Evolutionary conservation across 129 eudicot species (phyloP), one percentile per base, ranked within the genome.

Genomic region (Pittosporum tobira): DNA sequence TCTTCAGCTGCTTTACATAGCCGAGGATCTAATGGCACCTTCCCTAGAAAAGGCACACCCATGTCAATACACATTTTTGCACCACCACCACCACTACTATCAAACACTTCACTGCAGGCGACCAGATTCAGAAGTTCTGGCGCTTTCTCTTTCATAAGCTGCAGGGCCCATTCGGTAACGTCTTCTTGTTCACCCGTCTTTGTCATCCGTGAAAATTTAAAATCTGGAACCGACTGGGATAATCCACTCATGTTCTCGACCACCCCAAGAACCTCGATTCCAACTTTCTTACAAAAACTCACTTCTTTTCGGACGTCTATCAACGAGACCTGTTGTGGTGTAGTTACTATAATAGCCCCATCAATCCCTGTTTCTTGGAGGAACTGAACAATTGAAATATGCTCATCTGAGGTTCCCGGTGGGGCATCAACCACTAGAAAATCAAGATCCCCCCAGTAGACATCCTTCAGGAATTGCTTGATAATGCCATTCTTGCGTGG

Each of bases 321-420:
- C 36, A 89, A 70, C 5, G 97, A 89, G 16, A 89, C 97, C 68
- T 89, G 97, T 46, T 85, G 97, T 14, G 97, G 97, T 15, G 97
- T 89, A 25, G 97, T 82, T 49, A 89, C 97, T 23, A 89, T 82
- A 6, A 89, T 77, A 5, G 97, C 95, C 38, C 97, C 97, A 4
- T 89, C 97, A 6, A 85, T 85, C 52, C 88, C 97, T 0, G 97
- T 79, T 51, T 75, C 84, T 72, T 85, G 79, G 59, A 89, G 88
- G 64, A 77, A 85, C 54, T 89, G 95, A 30, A 85, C 95, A 11
- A 85, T 82, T 6, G 88, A 82, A 59, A 89, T 89, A 69, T 89
- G 93, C 60, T 89, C 97, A 52, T 85, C 97, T 31, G 97, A 89
- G 45, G 97, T 89, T n/a, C 95, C 95, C 0, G 97, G 97, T 65